These are phyloP conservation scores for Naganishia antarctica DNA, from an alignment of 768 basidiomycete species.

Conservation along the genomic window DNA sequence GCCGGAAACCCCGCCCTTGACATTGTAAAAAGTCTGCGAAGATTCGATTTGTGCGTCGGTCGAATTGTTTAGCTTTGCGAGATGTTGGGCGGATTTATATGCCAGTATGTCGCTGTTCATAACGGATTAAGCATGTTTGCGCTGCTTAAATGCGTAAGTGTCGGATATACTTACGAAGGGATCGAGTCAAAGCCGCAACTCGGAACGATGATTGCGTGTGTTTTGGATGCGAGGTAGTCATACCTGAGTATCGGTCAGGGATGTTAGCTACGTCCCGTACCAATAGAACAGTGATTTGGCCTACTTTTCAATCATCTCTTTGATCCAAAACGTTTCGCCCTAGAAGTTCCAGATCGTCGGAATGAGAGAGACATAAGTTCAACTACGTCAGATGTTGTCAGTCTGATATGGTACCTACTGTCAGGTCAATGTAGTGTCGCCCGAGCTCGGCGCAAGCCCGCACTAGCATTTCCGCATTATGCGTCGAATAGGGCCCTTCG, in stretches of 20 bases:
- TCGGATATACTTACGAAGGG: constrained; percentile 37
- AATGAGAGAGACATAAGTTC: too few species aligned
- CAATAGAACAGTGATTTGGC: not conserved
- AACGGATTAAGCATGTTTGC: not conserved
- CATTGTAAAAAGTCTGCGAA: constrained; percentile 50
- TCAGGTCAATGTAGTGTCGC: constrained; percentile 79
- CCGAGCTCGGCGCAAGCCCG: constrained; percentile 66
- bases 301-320: constrained; percentile 61
- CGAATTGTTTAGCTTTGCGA: constrained; percentile 26
- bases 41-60: constrained; percentile 59
- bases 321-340: constrained; percentile 65
- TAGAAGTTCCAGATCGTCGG: not conserved
- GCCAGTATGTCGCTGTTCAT: constrained; percentile 57
- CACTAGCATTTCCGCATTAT: constrained; percentile 44
- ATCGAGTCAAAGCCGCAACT: constrained; percentile 60
- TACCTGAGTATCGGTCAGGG: constrained; percentile 50
- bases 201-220: constrained; percentile 70
- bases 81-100: constrained; percentile 51
- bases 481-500: constrained; percentile 41
- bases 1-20: constrained; percentile 59
- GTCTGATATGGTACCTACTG: too few species aligned
- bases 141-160: too few species aligned
- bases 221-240: constrained; percentile 66
- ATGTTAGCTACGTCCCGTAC: too few species aligned
- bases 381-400: too few species aligned